Conservation (phyloP, 176 grass and related monocot genomes). For the Aegilops longissima region DNA sequence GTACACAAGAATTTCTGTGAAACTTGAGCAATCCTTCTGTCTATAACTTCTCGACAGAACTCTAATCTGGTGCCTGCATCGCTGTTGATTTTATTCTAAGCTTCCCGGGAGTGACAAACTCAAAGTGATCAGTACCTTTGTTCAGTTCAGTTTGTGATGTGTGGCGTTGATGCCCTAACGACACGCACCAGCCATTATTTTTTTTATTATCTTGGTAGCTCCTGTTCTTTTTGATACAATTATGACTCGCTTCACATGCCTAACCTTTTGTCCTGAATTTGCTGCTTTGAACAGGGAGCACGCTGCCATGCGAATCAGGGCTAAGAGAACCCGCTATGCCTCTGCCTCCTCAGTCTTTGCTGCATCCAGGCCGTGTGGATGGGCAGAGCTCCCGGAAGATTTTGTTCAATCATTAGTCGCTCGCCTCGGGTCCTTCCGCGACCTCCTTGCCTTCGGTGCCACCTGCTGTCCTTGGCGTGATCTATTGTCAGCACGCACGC, state of each 20-base stretch:
- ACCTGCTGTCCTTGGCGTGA: background rate
- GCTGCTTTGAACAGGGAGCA: background rate
- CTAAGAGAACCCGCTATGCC: background rate
- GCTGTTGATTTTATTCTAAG: background rate
- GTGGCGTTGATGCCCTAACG: no score
- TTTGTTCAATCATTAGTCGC: background rate
- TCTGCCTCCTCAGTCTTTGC: background rate
- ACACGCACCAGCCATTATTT: background rate
- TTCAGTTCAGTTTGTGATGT: background rate
- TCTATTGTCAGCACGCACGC: background rate
- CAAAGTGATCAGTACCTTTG: background rate
- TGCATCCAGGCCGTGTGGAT: background rate
- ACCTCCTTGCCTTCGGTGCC: background rate
- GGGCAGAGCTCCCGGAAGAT: background rate
- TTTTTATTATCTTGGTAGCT: background rate
- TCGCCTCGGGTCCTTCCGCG: background rate
- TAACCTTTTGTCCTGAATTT: background rate
- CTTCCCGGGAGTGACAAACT: background rate
- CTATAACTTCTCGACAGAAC: no score
- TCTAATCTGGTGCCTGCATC: no score
- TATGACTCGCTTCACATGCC: background rate
- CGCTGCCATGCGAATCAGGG: background rate
- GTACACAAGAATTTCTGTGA: background rate
- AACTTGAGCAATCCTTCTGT: background rate
- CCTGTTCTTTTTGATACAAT: no score